A percentile compares a stretch with the other conserved stretches of the same genome.
Conservation (phyloP, 192 early-diverging fungal species). For the Geosiphon pyriformis region DNA sequence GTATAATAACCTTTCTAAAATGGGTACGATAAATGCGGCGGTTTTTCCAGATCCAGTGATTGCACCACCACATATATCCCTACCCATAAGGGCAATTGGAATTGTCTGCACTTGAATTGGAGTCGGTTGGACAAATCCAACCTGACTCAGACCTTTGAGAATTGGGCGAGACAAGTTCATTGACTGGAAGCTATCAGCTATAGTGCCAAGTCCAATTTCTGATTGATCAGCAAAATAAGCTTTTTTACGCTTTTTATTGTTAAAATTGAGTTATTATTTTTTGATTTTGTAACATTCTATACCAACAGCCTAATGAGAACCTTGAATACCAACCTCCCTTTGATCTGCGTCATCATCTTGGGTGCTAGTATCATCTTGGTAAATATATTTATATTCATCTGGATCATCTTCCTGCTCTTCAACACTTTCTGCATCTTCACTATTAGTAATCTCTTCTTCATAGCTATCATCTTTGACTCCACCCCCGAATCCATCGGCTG, state of each 20-base stretch:
- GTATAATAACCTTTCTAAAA: conserved; percentile 91
- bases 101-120: conserved; percentile 90
- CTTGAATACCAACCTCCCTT: conserved; percentile 32
- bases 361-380: conserved; percentile 25
- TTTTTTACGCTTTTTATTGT: conserved; percentile 45
- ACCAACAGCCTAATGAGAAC: neutral
- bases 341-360: conserved; percentile 43
- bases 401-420: conserved; percentile 30
- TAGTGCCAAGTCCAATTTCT: conserved; percentile 19
- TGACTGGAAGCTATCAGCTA: conserved; percentile 77
- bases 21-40: conserved; percentile 91
- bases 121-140: conserved; percentile 91
- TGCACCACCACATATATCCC: conserved; percentile 97
- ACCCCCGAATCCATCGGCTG: conserved; percentile 35
- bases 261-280: too few relatives aligned
- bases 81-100: conserved; percentile 90
- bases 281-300: too few relatives aligned
- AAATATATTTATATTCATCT: conserved; percentile 30
- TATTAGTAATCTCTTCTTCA: conserved; percentile 29
- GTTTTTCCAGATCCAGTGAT: conserved; percentile 99
- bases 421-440: conserved; percentile 26
- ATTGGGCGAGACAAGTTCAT: conserved; percentile 96
- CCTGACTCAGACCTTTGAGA: conserved; percentile 79
- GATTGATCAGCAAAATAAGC: conserved; percentile 49
- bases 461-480: conserved; percentile 28